Conservation (phyloP, 305 asterid species). For the Fraxinus baroniana region DNA sequence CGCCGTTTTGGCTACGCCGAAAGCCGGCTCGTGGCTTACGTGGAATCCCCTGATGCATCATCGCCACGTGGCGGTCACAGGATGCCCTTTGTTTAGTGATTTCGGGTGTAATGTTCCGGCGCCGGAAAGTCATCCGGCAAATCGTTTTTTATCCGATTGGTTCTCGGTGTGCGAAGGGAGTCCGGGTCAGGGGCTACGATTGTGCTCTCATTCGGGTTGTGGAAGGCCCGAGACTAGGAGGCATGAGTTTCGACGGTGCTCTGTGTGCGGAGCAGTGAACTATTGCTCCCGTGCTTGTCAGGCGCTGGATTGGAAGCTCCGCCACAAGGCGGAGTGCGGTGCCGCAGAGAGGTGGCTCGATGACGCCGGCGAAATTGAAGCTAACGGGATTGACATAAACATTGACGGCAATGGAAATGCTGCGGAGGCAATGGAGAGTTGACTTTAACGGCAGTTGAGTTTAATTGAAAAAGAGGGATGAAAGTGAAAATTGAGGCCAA, state of each 20-base stretch:
- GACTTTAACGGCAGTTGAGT: conserved; percentile 19
- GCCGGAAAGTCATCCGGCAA: conserved; percentile 72
- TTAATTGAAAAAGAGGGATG: background rate
- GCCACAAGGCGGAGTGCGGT: conserved; percentile 80
- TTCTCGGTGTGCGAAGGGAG: conserved; percentile 32
- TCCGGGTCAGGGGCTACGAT: conserved; percentile 60
- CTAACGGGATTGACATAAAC: conserved; percentile 5
- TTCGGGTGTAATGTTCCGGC: conserved; percentile 89
- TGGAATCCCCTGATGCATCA: conserved; percentile 47
- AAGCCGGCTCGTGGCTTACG: conserved; percentile 57
- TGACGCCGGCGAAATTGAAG: conserved; percentile 51
- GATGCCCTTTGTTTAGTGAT: conserved; percentile 74
- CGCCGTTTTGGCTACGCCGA: conserved; percentile 43
- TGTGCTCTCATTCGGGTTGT: conserved; percentile 84
- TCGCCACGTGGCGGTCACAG: conserved; percentile 41
- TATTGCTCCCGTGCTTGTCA: conserved; percentile 98
- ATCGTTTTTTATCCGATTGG: conserved; percentile 72
- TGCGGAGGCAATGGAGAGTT: conserved; percentile 36
- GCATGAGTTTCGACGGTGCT: conserved; percentile 89
- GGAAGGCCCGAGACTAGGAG: conserved; percentile 87
- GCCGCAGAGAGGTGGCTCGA: conserved; percentile 62
- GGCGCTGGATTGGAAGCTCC: conserved; percentile 93
- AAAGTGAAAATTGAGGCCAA: background rate
- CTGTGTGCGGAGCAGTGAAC: conserved; percentile 84
- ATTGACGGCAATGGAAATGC: conserved; percentile 17